Percentiles rank a stretch among this genome's conserved stretches.
Conservation (phyloP, 176 grass and related monocot genomes). For the Triticum timopheevii region DNA sequence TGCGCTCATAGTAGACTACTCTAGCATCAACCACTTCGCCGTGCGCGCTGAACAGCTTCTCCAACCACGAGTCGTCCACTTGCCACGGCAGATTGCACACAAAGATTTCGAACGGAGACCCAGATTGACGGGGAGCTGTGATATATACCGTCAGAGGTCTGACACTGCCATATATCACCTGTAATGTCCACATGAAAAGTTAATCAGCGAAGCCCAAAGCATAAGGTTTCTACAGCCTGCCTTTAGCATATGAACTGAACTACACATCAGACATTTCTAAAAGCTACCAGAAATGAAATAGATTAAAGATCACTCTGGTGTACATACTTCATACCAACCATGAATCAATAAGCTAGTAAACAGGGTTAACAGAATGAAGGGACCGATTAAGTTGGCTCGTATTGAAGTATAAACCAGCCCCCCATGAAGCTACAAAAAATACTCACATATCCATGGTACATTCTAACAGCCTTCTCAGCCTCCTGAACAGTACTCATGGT, state of each 20-base stretch:
- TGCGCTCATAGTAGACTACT: constrained; percentile 58
- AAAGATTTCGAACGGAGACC: constrained; percentile 51
- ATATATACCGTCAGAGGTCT: constrained; percentile 52
- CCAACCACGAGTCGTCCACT: constrained; percentile 66
- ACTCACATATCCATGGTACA: no score
- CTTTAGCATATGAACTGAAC: background rate
- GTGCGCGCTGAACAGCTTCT: constrained; percentile 70
- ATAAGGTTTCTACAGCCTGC: background rate
- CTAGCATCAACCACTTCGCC: constrained; percentile 75
- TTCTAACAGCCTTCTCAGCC: no score
- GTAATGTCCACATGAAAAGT: constrained; percentile 8
- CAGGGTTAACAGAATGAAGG: no score
- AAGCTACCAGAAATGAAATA: no score
- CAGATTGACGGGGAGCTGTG: background rate
- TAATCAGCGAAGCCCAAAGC: background rate
- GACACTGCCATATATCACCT: constrained; percentile 52
- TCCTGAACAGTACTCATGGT: no score
- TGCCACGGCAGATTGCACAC: constrained; percentile 83
- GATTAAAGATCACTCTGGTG: background rate
- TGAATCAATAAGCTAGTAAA: no score
- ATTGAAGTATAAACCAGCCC: no score
- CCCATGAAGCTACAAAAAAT: no score
- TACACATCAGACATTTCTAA: no score
- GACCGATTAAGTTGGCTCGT: no score
- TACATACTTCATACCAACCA: no score